Base-by-base conservation (phyloP, 2,329 filamentous ascomycete genomes). In the Phoma sp. region DNA sequence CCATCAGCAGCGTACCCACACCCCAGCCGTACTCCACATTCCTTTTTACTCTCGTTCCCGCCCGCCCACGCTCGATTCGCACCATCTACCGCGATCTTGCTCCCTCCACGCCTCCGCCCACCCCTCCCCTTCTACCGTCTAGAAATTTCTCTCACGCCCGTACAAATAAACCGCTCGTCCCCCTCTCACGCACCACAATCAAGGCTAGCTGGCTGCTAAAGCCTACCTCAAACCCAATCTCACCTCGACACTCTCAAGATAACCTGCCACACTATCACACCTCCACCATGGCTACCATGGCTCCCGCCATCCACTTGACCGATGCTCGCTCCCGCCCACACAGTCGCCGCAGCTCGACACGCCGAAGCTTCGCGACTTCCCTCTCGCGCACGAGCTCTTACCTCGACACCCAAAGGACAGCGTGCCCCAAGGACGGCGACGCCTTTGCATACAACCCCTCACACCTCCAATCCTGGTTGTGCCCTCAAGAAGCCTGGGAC, bases 391-490 rank as follows among this genome's bases (percentile, higher is more conserved):
- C 63, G 15, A 48, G 55, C 43, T 66, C 70, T 24, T 52, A 59
- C 35, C 39, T 71, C 24, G 69, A 71, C 37, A 65, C 64, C 37
- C 67, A 66, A 24, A 69, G 73, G 54, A 69, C 68, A 19, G 52
- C 61, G n/a, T 70, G 68, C 47, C 70, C 72, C 49, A 67, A 64
- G 40, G 73, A 77, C 48, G 67, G 66, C 19, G 73, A 76, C 51
- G 69, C 72, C 13, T 76, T 77, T 62, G 72, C 66, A 58, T 77
- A 71, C 61, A 58, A 72, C 29, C 68, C 73, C 2, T 56, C 62
- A 17, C 74, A 79, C 59, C 66, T 81, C 24, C 48, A 55, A 6
- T 56, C 65, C 9, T 81, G 76, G 75, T 65, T 68, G 41, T 67
- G 78, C 43, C 71, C 77, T 0, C 59, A 74, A 24, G 63, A 71